These are phyloP conservation scores for Elaeis guineensis DNA, from an alignment of 176 grass and related monocot species.

Conservation along the genomic window DNA sequence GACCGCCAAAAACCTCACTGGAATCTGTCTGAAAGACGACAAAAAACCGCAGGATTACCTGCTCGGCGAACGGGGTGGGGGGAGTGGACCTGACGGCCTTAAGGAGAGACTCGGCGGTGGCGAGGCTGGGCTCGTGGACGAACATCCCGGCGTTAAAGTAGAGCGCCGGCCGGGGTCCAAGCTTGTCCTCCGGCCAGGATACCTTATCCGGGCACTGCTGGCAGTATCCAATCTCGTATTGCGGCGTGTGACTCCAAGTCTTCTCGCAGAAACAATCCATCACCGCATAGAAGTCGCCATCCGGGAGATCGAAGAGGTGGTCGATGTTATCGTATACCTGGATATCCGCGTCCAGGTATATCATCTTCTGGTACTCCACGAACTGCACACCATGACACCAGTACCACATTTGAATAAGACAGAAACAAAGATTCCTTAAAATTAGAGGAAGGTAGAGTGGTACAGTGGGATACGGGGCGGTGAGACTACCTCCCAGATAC, in stretches of 20 bases:
- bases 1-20: no score
- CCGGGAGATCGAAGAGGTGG: constrained; percentile 45
- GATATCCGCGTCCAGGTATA: constrained; percentile 80
- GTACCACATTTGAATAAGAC: background rate
- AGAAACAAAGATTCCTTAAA: no score
- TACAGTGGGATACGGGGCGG: no score
- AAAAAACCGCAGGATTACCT: constrained; percentile 14
- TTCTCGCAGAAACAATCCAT: constrained; percentile 95
- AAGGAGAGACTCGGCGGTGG: constrained; percentile 33
- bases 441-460: no score
- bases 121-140: constrained; percentile 47
- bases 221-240: constrained; percentile 68
- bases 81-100: constrained; percentile 27
- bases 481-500: constrained; percentile 68
- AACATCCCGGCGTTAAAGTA: constrained; percentile 97
- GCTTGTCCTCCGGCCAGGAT: constrained; percentile 29
- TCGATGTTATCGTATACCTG: constrained; percentile 65
- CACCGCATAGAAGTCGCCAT: constrained; percentile 45
- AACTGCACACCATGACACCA: constrained; percentile 25
- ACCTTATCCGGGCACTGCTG: constrained; percentile 56
- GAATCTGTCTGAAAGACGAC: no score
- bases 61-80: constrained; percentile 70
- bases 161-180: constrained; percentile 39
- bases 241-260: constrained; percentile 75
- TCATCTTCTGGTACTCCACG: constrained; percentile 62